Conservation (phyloP, 148 eudicot genomes). For the Cornus kousa region DNA sequence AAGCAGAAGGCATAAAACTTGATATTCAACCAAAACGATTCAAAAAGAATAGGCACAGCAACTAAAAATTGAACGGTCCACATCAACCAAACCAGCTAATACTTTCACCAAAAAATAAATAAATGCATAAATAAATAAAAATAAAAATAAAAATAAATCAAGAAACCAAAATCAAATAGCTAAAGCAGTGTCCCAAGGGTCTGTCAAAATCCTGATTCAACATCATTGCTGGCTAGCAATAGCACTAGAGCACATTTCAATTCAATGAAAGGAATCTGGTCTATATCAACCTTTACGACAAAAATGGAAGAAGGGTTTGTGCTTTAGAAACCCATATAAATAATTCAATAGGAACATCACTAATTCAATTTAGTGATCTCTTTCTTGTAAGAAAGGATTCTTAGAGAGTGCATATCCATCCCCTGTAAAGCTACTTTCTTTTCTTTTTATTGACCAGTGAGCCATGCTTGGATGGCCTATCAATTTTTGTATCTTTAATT, state of each 20-base stretch:
- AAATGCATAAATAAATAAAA: no score
- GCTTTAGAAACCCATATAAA: conserved; percentile 2
- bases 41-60: no score
- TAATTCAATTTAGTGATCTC: conserved; percentile 6
- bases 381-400: conserved; percentile 39
- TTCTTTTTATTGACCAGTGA: conserved; percentile 15
- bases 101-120: no score
- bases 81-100: no score
- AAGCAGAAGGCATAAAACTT: no score
- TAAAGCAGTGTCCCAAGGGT: not conserved
- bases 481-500: not conserved
- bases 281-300: conserved; percentile 11
- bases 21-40: no score
- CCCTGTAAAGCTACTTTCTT: conserved; percentile 21
- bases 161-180: not conserved
- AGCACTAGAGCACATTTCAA: not conserved
- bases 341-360: not conserved
- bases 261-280: conserved; percentile 5
- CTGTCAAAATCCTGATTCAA: not conserved
- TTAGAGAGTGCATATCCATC: conserved; percentile 24
- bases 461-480: conserved; percentile 1
- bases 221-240: conserved; percentile 16
- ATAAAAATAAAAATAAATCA: not conserved
- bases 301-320: conserved; percentile 7
- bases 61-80: not conserved